Percentiles rank a stretch among this genome's conserved stretches.
These are phyloP conservation scores for Vanilla planifolia DNA, from an alignment of 106 monocot genomes.

Conservation along the genomic window DNA sequence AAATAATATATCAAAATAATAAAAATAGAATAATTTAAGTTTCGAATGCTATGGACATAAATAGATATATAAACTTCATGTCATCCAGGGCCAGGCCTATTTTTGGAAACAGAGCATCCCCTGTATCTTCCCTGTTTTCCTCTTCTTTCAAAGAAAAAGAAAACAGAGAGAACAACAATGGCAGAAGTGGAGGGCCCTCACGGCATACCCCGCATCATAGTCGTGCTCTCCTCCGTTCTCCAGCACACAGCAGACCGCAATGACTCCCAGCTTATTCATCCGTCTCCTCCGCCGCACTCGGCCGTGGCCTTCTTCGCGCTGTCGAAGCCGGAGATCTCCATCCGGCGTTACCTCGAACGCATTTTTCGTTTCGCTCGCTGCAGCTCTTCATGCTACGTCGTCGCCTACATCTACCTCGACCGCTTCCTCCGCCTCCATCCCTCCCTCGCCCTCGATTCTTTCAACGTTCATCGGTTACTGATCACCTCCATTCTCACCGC, in stretches of 20 bases:
- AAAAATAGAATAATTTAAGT: no score
- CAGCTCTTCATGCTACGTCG: slow-evolving; percentile 44
- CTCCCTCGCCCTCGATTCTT: slow-evolving; percentile 18
- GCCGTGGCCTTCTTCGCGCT: slow-evolving; percentile 28
- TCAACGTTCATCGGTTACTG: slow-evolving; percentile 48
- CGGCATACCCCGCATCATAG: slow-evolving; percentile 21
- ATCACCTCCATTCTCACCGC: slow-evolving; percentile 50
- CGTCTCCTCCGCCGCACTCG: background rate
- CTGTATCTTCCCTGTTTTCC: background rate
- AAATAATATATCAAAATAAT: no score
- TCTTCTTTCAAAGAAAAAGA: background rate
- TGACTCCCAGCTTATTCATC: slow-evolving; percentile 12
- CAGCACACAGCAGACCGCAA: slow-evolving; percentile 27
- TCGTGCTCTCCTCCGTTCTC: slow-evolving; percentile 31
- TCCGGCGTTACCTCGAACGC: slow-evolving; percentile 30
- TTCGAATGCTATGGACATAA: no score
- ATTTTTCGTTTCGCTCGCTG: slow-evolving; percentile 41
- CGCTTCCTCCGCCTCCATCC: slow-evolving; percentile 24
- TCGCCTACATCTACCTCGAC: slow-evolving; percentile 47
- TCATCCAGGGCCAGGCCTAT: no score
- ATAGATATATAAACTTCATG: no score
- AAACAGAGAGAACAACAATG: slow-evolving; percentile 4
- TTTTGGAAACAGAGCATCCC: background rate
- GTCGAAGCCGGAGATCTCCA: slow-evolving; percentile 27
- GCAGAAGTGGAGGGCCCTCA: slow-evolving; percentile 6